A percentile compares a stretch with the other conserved stretches of the same genome.
phyloP scores from a whole-genome alignment of 306 rosid species.

The Medicago lupulina region DNA sequence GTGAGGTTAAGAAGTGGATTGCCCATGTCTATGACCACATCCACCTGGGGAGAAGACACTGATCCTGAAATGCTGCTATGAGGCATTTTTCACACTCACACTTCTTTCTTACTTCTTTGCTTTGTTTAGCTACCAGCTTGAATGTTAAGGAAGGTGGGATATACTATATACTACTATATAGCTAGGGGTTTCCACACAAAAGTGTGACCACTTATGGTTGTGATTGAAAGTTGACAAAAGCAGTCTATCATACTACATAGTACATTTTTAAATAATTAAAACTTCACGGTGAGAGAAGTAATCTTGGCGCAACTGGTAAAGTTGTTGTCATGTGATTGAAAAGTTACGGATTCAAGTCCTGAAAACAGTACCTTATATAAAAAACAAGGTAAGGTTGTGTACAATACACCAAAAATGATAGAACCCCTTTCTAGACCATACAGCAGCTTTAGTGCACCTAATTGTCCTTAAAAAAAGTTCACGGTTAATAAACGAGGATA shows the following conservation, averaged over 20 bases:
- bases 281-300: neutral
- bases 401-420: too few species aligned
- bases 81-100: constrained; percentile 56
- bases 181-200: too few species aligned
- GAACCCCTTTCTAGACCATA: too few species aligned
- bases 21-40: constrained; percentile 72
- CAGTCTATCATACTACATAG: neutral
- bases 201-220: neutral
- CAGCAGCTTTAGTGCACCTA: too few species aligned
- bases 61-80: constrained; percentile 52
- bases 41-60: constrained; percentile 61
- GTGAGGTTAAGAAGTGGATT: constrained; percentile 76
- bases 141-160: neutral
- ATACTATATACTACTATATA: neutral
- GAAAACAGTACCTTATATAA: too few species aligned
- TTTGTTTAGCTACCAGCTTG: neutral
- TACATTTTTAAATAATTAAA: neutral
- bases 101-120: neutral
- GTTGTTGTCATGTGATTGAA: too few species aligned
- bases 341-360: too few species aligned
- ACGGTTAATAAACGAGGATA: neutral
- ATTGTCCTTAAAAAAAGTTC: too few species aligned
- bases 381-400: too few species aligned
- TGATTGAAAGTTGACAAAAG: neutral
- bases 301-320: too few species aligned